Evolutionary conservation across 2,329 filamentous ascomycete genomes (phyloP).

Genomic region (Bipolaris gigantea): DNA sequence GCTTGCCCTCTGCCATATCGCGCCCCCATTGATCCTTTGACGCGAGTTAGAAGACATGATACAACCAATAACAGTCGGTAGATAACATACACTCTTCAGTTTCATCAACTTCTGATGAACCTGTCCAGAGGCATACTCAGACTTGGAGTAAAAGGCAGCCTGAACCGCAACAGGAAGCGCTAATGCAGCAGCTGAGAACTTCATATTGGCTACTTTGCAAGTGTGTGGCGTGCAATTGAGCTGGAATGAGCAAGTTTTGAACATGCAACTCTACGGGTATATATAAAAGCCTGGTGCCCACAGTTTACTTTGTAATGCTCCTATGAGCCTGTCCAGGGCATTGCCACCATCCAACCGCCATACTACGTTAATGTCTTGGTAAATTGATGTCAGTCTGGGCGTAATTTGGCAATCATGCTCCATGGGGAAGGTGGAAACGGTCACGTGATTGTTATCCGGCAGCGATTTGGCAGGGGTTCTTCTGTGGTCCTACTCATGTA

Average conservation of each 20-base stretch:
- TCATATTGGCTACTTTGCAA: constrained; percentile 24
- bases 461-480: not conserved
- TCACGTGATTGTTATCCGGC: not conserved
- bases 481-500: not conserved
- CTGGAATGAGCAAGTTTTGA: constrained; percentile 26
- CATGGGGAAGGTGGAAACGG: constrained; percentile 13
- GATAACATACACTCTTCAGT: constrained; percentile 25
- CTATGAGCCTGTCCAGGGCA: not conserved
- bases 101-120: constrained; percentile 33
- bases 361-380: constrained; percentile 12
- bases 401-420: constrained; percentile 15
- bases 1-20: constrained; percentile 24
- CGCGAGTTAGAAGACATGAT: not conserved
- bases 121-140: constrained; percentile 29
- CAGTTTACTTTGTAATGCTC: not conserved
- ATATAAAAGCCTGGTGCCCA: constrained; percentile 16
- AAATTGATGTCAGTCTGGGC: constrained; percentile 11
- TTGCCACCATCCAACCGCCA: constrained; percentile 3
- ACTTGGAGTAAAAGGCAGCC: constrained; percentile 25
- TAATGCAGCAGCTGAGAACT: constrained; percentile 27
- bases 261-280: constrained; percentile 10
- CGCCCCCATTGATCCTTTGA: constrained; percentile 27
- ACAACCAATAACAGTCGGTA: not conserved
- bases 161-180: constrained; percentile 26
- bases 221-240: constrained; percentile 22